These are phyloP conservation scores for Triticum aestivum DNA, from an alignment of 176 grass and related monocot species.

Conservation along the genomic window DNA sequence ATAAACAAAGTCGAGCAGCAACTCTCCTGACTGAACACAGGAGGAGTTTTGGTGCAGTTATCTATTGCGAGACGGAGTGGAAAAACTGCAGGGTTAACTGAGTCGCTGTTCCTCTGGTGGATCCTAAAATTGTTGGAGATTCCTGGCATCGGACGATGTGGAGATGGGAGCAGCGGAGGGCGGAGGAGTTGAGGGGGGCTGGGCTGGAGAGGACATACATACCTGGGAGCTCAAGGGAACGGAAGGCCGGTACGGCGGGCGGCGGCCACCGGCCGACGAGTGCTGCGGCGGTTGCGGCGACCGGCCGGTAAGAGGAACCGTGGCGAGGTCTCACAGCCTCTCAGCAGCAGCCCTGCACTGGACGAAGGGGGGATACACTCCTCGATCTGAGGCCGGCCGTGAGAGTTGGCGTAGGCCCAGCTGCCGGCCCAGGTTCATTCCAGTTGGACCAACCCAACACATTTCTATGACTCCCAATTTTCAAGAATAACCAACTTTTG, in stretches of 20 bases:
- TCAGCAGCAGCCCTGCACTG: background rate
- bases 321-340: background rate
- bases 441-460: no score
- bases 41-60: no score
- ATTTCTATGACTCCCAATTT: background rate
- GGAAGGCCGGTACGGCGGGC: no score
- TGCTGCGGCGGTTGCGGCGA: background rate
- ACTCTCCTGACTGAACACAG: no score
- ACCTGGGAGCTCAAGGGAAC: background rate
- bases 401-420: no score
- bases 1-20: no score
- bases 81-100: no score
- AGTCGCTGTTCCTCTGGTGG: background rate
- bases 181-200: background rate
- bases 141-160: background rate
- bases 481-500: no score
- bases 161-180: background rate
- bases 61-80: background rate
- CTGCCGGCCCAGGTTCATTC: no score
- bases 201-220: background rate
- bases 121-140: background rate
- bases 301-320: background rate
- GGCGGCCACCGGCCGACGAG: background rate
- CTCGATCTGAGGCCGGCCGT: no score
- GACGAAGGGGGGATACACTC: no score